Conservation (phyloP, 2,329 filamentous ascomycete genomes). For the Capronia epimyces region DNA sequence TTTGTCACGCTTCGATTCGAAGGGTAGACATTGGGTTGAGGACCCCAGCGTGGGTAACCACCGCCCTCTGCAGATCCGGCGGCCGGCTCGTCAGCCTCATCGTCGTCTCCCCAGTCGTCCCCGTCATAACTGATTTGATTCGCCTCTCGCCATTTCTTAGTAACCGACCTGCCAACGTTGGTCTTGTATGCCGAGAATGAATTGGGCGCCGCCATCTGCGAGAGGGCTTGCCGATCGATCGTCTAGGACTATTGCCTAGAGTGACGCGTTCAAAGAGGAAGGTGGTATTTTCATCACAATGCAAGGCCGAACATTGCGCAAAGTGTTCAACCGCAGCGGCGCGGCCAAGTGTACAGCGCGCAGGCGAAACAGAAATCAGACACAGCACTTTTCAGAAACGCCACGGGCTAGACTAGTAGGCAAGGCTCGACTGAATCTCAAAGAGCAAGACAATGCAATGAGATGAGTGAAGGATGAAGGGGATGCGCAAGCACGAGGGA, state of each 20-base stretch:
- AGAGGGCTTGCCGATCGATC: neutral
- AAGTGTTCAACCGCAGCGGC: neutral
- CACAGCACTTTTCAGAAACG: neutral
- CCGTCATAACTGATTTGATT: constrained; percentile 83
- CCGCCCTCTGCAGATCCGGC: constrained; percentile 28
- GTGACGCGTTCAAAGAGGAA: neutral
- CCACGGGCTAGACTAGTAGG: no score
- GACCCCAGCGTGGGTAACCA: constrained; percentile 11
- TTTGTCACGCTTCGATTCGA: constrained; percentile 36
- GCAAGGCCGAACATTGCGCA: neutral
- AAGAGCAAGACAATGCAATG: neutral
- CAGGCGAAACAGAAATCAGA: neutral
- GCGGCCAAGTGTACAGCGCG: neutral
- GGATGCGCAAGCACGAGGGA: neutral
- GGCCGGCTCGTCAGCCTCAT: constrained; percentile 48
- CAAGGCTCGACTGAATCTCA: no score
- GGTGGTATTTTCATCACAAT: neutral
- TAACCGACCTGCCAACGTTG: constrained; percentile 84
- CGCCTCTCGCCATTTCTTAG: constrained; percentile 90
- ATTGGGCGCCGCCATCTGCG: constrained; percentile 16
- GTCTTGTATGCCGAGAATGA: constrained; percentile 61
- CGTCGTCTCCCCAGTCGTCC: constrained; percentile 78
- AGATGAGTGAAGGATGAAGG: neutral
- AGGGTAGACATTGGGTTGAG: constrained; percentile 14
- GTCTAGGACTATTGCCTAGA: neutral